These are phyloP conservation scores for Ruellia speciosa DNA, from an alignment of 305 asterid species.

Conservation along the genomic window DNA sequence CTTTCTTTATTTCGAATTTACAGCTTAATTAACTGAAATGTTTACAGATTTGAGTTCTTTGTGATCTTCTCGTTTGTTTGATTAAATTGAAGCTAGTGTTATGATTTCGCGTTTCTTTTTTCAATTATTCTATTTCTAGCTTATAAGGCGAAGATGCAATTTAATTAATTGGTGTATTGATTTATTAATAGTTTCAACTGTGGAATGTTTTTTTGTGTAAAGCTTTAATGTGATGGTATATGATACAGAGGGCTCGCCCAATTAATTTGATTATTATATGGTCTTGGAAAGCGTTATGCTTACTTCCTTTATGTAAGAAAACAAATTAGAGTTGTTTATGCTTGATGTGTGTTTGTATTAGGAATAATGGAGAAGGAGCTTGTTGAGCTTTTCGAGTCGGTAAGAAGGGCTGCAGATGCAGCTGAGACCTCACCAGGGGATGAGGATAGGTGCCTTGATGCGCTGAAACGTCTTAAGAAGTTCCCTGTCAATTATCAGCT, in stretches of 20 bases:
- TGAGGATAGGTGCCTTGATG: constrained; percentile 74
- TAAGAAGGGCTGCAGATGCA: constrained; percentile 70
- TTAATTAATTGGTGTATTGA: no score
- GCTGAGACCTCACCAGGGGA: constrained; percentile 53
- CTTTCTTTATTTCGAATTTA: no score
- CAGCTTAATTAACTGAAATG: no score
- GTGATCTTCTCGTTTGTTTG: no score
- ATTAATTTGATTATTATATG: neutral
- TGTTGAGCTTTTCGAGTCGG: constrained; percentile 60
- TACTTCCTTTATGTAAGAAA: neutral
- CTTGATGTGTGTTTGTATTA: constrained; percentile 17
- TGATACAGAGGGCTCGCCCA: neutral
- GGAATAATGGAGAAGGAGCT: constrained; percentile 80
- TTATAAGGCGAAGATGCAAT: no score
- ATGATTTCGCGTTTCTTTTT: no score
- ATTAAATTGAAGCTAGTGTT: no score
- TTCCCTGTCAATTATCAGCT: constrained; percentile 80
- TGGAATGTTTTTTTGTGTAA: no score
- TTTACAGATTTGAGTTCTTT: no score
- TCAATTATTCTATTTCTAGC: no score
- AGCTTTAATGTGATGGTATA: no score
- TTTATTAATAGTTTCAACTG: no score
- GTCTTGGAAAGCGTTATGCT: neutral
- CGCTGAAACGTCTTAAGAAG: constrained; percentile 52
- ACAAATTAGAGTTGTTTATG: constrained; percentile 4